These are phyloP conservation scores for Pelargonium fulgidum DNA, from an alignment of 441 rosid genomes.

Conservation along the genomic window DNA sequence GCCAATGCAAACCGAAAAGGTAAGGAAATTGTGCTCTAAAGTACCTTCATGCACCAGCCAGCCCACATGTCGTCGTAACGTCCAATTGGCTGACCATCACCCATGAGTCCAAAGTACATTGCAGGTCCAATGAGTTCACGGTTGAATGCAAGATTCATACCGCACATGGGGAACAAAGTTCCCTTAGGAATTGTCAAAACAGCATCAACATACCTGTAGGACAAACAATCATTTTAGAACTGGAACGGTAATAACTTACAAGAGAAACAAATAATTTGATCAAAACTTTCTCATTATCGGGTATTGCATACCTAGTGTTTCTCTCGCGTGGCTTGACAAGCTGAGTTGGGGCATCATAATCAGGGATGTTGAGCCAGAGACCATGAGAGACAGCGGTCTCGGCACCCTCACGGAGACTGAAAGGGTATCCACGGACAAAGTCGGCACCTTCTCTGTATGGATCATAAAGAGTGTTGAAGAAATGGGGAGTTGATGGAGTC, in stretches of 20 bases:
- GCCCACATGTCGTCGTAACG: constrained; percentile 99
- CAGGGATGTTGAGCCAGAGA: constrained; percentile 95
- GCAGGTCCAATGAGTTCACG: constrained; percentile 90
- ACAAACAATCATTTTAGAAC: background rate
- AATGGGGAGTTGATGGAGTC: constrained; percentile 72
- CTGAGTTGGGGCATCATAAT: constrained; percentile 89
- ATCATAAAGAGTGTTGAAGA: constrained; percentile 94
- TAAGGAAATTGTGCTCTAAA: background rate
- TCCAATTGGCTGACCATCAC: constrained; percentile 96
- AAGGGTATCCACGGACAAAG: constrained; percentile 95
- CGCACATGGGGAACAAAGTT: constrained; percentile 94
- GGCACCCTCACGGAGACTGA: constrained; percentile 86
- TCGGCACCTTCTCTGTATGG: constrained; percentile 91
- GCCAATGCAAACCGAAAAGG: background rate
- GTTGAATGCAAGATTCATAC: constrained; percentile 85
- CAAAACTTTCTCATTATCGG: background rate
- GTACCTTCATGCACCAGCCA: constrained; percentile 91
- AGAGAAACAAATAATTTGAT: too few relatives aligned
- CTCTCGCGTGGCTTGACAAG: constrained; percentile 91
- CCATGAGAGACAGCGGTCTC: constrained; percentile 95
- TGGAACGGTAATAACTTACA: too few relatives aligned
- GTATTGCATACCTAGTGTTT: constrained; percentile 52
- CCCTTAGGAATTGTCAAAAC: constrained; percentile 93
- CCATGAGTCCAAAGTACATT: constrained; percentile 99
- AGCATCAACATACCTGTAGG: constrained; percentile 69